Evolutionary conservation across 1,284 basidiomycete genomes (phyloP).

Genomic region (Irpex sp.): DNA sequence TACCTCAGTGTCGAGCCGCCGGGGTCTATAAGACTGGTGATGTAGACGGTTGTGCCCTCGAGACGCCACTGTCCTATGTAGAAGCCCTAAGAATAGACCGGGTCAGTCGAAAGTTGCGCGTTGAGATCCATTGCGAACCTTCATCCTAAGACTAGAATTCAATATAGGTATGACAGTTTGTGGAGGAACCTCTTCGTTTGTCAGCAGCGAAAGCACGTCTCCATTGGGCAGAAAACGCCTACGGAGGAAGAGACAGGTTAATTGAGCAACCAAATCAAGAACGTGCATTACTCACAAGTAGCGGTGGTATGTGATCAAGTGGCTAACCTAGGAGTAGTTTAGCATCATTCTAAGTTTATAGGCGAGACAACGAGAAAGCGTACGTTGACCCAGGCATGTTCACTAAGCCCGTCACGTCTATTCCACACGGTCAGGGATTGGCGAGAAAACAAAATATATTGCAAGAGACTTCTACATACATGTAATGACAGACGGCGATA

Average conservation of each 20-base stretch:
- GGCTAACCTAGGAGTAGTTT: slow-evolving; percentile 46
- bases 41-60: slow-evolving; percentile 50
- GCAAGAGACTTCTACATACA: slow-evolving; percentile 41
- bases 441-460: slow-evolving; percentile 7
- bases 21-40: slow-evolving; percentile 60
- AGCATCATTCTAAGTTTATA: neutral
- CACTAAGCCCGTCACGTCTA: slow-evolving; percentile 75
- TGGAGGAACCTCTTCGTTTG: slow-evolving; percentile 78
- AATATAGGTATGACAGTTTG: slow-evolving; percentile 76
- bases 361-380: slow-evolving; percentile 24
- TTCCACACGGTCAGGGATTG: slow-evolving; percentile 5
- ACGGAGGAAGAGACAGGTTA: slow-evolving; percentile 2
- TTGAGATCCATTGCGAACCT: slow-evolving; percentile 42
- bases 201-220: slow-evolving; percentile 80
- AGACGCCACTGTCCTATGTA: slow-evolving; percentile 69
- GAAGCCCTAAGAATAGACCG: slow-evolving; percentile 48
- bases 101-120: neutral
- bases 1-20: slow-evolving; percentile 42
- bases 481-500: slow-evolving; percentile 86
- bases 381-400: slow-evolving; percentile 83
- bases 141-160: slow-evolving; percentile 74
- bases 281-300: slow-evolving; percentile 56
- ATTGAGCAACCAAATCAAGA: no score
- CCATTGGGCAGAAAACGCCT: slow-evolving; percentile 90
- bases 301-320: slow-evolving; percentile 81